Percentiles rank a stretch among this genome's conserved stretches.
Evolutionary conservation across 495 filamentous ascomycete species (phyloP).

Genomic region (Daldinia decipiens): DNA sequence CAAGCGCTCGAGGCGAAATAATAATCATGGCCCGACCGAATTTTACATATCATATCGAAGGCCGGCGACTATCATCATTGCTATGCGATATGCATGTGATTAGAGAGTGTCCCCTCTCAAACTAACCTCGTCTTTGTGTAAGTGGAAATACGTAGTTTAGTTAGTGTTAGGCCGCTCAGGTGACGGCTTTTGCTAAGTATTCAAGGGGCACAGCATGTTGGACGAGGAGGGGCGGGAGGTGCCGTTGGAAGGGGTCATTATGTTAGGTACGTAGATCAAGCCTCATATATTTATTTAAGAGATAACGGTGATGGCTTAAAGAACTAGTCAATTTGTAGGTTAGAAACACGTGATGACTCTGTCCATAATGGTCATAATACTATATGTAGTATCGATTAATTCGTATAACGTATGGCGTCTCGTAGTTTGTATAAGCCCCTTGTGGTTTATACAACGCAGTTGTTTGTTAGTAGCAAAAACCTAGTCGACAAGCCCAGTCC

Average conservation of each 20-base stretch:
- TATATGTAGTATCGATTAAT: neutral
- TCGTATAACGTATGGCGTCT: neutral
- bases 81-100: neutral
- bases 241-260: slow-evolving; percentile 29
- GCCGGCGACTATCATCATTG: slow-evolving; percentile 1
- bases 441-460: neutral
- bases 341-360: neutral
- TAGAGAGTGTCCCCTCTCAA: neutral
- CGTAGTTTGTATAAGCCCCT: neutral
- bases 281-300: slow-evolving; percentile 24
- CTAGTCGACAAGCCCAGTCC: slow-evolving; percentile 8
- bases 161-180: slow-evolving; percentile 25
- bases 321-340: neutral
- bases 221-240: slow-evolving; percentile 32
- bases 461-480: neutral
- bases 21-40: slow-evolving; percentile 18
- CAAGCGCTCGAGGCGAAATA: neutral
- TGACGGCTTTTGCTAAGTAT: slow-evolving; percentile 31
- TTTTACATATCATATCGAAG: slow-evolving; percentile 20
- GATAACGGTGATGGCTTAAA: neutral
- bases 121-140: slow-evolving; percentile 4
- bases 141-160: slow-evolving; percentile 8
- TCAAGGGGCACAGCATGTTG: slow-evolving; percentile 33
- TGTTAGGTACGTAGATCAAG: slow-evolving; percentile 35
- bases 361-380: neutral